A percentile compares a stretch with the other conserved stretches of the same genome.
phyloP scores from a whole-genome alignment of 257 asterid genomes.

The Forsythia viridissima region DNA sequence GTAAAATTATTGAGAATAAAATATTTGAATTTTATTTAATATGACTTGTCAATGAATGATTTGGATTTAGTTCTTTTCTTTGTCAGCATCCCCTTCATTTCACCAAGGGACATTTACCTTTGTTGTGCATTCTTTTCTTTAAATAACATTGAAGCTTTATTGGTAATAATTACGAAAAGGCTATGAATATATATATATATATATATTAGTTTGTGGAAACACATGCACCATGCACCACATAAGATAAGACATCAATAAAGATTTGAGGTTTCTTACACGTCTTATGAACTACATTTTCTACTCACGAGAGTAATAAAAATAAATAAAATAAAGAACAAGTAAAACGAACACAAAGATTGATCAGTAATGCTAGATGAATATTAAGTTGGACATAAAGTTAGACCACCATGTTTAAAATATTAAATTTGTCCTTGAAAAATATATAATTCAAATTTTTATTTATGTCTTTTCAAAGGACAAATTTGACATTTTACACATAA shows the following conservation, averaged over 20 bases:
- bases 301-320: neutral
- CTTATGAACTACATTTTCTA: neutral
- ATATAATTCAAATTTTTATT: too few relatives aligned
- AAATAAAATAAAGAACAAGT: neutral
- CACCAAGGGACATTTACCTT: slow-evolving; percentile 20
- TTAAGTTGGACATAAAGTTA: too few relatives aligned
- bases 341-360: neutral
- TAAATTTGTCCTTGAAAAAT: too few relatives aligned
- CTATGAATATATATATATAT: slow-evolving; percentile 5
- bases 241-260: slow-evolving; percentile 38
- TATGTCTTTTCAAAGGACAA: too few relatives aligned
- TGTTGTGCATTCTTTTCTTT: slow-evolving; percentile 2
- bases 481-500: too few relatives aligned
- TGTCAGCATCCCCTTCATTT: slow-evolving; percentile 26
- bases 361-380: too few relatives aligned
- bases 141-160: slow-evolving; percentile 14
- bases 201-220: slow-evolving; percentile 51
- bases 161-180: slow-evolving; percentile 9
- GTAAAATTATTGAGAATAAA: too few relatives aligned
- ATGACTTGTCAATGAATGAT: neutral
- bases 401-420: too few relatives aligned
- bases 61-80: neutral
- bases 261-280: neutral
- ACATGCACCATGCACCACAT: slow-evolving; percentile 72
- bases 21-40: too few relatives aligned